Percentiles rank a stretch among this genome's conserved stretches.
Conservation (phyloP, 78 protist genomes). For the Emiliania huxleyi region DNA sequence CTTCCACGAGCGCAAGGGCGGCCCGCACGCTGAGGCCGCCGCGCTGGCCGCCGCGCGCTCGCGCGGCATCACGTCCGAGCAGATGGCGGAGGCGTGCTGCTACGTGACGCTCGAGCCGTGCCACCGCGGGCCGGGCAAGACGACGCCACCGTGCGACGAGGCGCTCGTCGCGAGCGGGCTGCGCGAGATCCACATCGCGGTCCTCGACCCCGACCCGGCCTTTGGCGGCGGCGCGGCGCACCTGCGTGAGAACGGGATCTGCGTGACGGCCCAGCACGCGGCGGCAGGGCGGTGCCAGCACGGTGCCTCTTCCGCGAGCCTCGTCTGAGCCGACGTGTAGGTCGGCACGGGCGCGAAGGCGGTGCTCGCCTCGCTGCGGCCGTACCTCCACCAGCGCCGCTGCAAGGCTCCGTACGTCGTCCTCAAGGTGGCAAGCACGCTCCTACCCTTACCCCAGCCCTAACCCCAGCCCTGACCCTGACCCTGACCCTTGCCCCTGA, state of each 20-base stretch:
- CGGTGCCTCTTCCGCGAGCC: neutral
- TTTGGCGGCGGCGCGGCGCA: constrained; percentile 24
- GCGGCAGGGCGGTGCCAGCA: no score
- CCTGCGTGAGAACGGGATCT: neutral
- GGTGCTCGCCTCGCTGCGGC: constrained; percentile 25
- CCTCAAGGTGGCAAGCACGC: constrained; percentile 48
- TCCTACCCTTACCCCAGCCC: no score
- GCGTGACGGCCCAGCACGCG: no score
- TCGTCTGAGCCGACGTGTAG: neutral
- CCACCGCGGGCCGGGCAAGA: constrained; percentile 43
- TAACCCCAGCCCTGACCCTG: no score
- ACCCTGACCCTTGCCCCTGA: no score
- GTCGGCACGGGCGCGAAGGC: neutral
- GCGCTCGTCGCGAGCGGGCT: constrained; percentile 26
- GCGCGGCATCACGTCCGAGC: neutral
- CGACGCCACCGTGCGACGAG: constrained; percentile 42
- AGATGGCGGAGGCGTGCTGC: neutral
- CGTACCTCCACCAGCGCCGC: constrained; percentile 52
- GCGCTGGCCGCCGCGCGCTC: constrained; percentile 15
- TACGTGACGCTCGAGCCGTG: constrained; percentile 59
- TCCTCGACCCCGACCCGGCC: constrained; percentile 45
- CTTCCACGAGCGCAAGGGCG: constrained; percentile 28
- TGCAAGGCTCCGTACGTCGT: constrained; percentile 31
- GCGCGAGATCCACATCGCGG: constrained; percentile 24
- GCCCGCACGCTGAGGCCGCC: constrained; percentile 41